Percentiles rank a stretch among this genome's conserved stretches.
Evolutionary conservation across 2,329 filamentous ascomycete species (phyloP).

Genomic region (Verticillium nonalfalfae): DNA sequence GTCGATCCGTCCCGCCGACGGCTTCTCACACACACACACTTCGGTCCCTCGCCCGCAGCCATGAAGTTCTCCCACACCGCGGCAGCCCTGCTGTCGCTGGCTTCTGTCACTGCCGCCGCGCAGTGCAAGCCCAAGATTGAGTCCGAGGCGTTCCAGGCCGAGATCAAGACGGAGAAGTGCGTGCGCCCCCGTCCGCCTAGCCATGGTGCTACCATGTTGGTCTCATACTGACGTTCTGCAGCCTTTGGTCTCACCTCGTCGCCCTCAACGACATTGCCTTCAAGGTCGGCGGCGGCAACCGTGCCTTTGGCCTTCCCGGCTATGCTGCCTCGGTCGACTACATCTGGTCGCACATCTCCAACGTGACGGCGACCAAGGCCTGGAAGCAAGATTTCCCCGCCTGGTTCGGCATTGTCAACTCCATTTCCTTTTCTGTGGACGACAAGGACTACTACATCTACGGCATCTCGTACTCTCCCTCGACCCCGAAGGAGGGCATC

Average conservation of each 20-base stretch:
- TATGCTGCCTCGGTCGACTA: slow-evolving; percentile 43
- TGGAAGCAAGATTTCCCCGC: slow-evolving; percentile 45
- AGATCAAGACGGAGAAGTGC: slow-evolving; percentile 11
- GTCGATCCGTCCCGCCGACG: background rate
- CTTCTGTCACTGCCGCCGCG: slow-evolving; percentile 1
- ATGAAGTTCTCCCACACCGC: slow-evolving; percentile 10
- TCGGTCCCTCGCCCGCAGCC: background rate
- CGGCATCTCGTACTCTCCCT: slow-evolving; percentile 37
- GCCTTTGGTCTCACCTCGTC: slow-evolving; percentile 37
- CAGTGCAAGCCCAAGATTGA: slow-evolving; percentile 11
- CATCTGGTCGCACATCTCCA: slow-evolving; percentile 36
- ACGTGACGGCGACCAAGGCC: slow-evolving; percentile 25
- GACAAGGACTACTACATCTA: slow-evolving; percentile 19
- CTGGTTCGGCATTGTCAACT: slow-evolving; percentile 9
- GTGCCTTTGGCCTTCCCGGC: slow-evolving; percentile 44
- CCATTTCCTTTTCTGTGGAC: slow-evolving; percentile 12
- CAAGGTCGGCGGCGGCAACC: slow-evolving; percentile 40
- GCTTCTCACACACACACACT: background rate
- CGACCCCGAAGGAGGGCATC: slow-evolving; percentile 35
- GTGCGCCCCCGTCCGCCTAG: background rate
- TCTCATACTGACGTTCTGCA: slow-evolving; percentile 11
- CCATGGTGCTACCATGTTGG: background rate
- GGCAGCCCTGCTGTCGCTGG: slow-evolving; percentile 8
- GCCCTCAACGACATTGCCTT: slow-evolving; percentile 39
- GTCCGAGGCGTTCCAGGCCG: slow-evolving; percentile 10